Percentiles rank a stretch among this genome's conserved stretches.
These are phyloP conservation scores for Mytilinidion resinicola DNA, from an alignment of 495 filamentous ascomycete genomes.

Conservation along the genomic window DNA sequence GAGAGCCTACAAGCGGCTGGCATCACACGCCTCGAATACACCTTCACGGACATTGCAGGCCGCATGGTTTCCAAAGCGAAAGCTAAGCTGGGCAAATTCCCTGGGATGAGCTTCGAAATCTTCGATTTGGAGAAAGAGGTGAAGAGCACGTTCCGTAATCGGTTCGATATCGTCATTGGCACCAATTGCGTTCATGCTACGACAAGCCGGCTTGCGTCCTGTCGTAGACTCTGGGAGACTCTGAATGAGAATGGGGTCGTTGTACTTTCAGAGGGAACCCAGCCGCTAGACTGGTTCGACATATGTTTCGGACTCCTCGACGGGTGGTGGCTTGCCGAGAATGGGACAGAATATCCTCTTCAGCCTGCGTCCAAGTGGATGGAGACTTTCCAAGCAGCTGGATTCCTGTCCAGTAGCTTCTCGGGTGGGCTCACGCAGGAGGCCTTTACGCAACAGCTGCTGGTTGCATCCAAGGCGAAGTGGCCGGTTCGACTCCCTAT, in stretches of 20 bases:
- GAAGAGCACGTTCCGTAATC: constrained; percentile 9
- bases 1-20: neutral
- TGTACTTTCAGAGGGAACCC: constrained; percentile 6
- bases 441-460: neutral
- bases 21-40: constrained; percentile 35
- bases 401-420: neutral
- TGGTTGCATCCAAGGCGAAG: constrained; percentile 19
- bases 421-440: neutral
- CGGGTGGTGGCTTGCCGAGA: neutral
- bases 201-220: neutral
- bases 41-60: constrained; percentile 40
- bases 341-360: neutral
- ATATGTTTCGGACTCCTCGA: neutral
- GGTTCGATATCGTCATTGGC: constrained; percentile 27
- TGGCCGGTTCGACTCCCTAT: no score
- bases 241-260: neutral
- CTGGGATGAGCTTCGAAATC: constrained; percentile 9
- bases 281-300: constrained; percentile 4
- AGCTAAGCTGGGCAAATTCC: constrained; percentile 25
- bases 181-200: neutral
- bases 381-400: neutral
- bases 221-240: neutral
- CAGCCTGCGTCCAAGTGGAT: neutral
- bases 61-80: constrained; percentile 24
- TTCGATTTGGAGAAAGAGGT: constrained; percentile 19